Base-by-base conservation (phyloP, 306 rosid genomes). In the Corylus avellana region DNA sequence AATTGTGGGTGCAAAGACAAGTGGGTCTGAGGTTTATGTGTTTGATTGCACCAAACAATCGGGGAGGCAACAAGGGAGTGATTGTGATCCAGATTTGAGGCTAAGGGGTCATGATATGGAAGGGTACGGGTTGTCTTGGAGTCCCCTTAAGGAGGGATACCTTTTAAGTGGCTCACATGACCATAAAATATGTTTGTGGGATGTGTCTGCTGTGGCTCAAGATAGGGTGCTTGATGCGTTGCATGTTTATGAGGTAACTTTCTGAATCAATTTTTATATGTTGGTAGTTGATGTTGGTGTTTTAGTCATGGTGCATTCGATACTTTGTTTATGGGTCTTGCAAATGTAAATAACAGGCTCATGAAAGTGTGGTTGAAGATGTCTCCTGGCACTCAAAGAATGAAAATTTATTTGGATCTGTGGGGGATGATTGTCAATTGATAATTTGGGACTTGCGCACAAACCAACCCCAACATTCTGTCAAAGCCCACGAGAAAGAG, bases 101-200 rank as follows among this genome's bases (percentile, higher is more conserved):
- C 77, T 96, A 82, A 93, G 81, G 82, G 99, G 99, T 77, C 99
- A 96, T 82, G 96, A 89, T n/a, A 82, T 84, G 76, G 99, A 96
- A 77, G 99, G 98, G 0, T 96, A 91, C 82, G 99, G 99, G 42
- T 80, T 96, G 79, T 89, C 97, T 62, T 96, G 99, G 99, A 96
- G 91, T 76, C 86, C 90, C 53, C 74, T 76, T 12, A 91, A 86
- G 90, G 88, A 84, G 7, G 98, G 99, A 29, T 75, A 84, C 57
- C 89, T 96, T 56, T 81, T 93, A 74, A 96, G 99, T 80, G 96
- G 94, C 75, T 96, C 99, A 0, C 83, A 87, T 78, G 99, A 96
- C 79, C 80, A 85, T 67, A 91, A 87, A 80, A 61, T 96, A 17
- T 93, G 99, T 85, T 77, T 96, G 85, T 96, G 99, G 99, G 94